Base-by-base conservation (phyloP, 1,284 basidiomycete genomes). In the Ustilago shanxiensis region DNA sequence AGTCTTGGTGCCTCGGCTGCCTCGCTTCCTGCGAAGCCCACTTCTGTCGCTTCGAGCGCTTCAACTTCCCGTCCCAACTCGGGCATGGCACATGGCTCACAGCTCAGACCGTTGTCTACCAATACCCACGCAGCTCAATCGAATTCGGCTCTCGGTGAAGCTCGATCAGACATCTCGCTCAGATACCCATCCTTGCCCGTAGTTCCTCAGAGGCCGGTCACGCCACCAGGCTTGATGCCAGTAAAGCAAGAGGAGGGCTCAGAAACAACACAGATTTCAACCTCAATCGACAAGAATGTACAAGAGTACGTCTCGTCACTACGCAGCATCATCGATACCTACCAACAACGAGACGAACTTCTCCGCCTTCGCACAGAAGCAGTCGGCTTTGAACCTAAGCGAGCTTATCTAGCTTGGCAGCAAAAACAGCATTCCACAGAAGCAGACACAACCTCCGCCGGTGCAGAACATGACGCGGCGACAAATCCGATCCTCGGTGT, bases 301-400 rank as follows among this genome's bases (percentile, higher is more conserved):
- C 14, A 22, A 5, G 62, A 66, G 2, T 77, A 77, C 54, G 24
- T 72, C 20, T 41, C 57, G 2, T 60, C 52, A 7, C 66, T 77
- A 0, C 57, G 53, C 8, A 26, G 53, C 14, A 49, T 65, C 39
- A 31, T 79, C 49, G 37, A 47, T 0, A 60, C 49, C 3, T 79
- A 76, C 31, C 44, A 64, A 31, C 52, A 61, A 54, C 56, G 77
- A 35, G 77, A 79, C 39, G 73, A 77, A 10, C 31, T 73, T 7
- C 60, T 76, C 11, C 73, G 73, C 11, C 44, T 79, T 10, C 68
- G 77, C 5, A 79, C 74, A 13, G 77, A 79, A 51, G 77, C 77
- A 3, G 70, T 79, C 20, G 77, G 73, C 3, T 79, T 79, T n/a
- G 63, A 77, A 49, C 77, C 77, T 1, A 47, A 37, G 9, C 51